Base-by-base conservation (phyloP, 768 basidiomycete species). In the Agaricus sinodeliciosus region DNA sequence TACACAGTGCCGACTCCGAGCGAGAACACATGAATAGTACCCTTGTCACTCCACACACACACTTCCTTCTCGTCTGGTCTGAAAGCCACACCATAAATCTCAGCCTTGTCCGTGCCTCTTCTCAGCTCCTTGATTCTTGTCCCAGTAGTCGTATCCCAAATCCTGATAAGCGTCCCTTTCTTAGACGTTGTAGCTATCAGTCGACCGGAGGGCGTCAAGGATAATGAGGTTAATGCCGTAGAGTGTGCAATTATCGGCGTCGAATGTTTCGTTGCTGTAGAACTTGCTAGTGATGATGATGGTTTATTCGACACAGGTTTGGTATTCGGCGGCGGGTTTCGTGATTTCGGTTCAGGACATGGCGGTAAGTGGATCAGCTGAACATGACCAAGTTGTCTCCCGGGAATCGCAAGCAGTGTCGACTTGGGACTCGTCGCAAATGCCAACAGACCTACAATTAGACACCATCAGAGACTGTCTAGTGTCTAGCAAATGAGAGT, bases 21-120 rank as follows among this genome's bases (percentile, higher is more conserved):
- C 40, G 87, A 82, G 67, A 94, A 95, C 40, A 94, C 75, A 64
- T 96, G 93, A 6, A 96, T 83, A 0, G 93, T 96, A 34, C 93
- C 93, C 68, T 96, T 96, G 67, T 96, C 93, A 63, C 91, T 94
- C 87, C 91, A 92, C 9, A 90, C 92, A 61, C 89, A 90, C 0
- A 95, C 71, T 59, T 93, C 90, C 53, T 77, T 79, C 61, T 94
- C 94, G 59, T 92, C 91, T 3, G 82, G 84, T 35, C 92, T 78
- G 67, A 94, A 92, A 11, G 87, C 85, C 16, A 94, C 87, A 2
- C 90, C 90, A 66, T 92, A 94, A 41, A 95, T 94, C 61, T 88
- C 85, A 26, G 93, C 93, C 61, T 90, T 85, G 67, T 96, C 94
- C 15, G 87, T 80, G 8, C 93, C 93, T 64, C 93, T 77, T 52